Base-by-base conservation (phyloP, 2,329 filamentous ascomycete genomes). In the Davidsoniella neocaledoniae region DNA sequence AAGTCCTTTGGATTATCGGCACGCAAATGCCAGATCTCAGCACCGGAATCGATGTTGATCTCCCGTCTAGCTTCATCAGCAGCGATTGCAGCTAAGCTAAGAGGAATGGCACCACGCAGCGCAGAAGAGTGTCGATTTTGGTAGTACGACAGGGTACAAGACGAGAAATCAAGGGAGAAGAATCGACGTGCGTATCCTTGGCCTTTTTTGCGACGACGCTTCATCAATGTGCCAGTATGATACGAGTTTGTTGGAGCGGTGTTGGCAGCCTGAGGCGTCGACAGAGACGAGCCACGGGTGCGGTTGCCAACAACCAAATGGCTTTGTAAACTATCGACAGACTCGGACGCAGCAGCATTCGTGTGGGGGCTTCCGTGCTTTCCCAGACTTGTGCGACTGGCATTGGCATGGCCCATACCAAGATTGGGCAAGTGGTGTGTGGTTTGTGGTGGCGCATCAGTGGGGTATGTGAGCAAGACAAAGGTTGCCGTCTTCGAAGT, bases 21-120 rank as follows among this genome's bases (percentile, higher is more conserved):
- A 58, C 81, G 81, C 26, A 98, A 70, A 66, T 96, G 91, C 91
- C 91, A 98, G 23, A 98, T 79, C 64, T 98, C 91, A 2, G 91
- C 88, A 1, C 91, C 91, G 0, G 91, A 96, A 62, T 98, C 91
- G 51, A 98, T 91, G 40, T 83, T 94, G 48, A 98, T 94, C 63
- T 96, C 90, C 55, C 87, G 77, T 37, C 84, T 79, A 59, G 84
- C 79, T 62, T 91, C 86, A 60, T 94, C 88, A 6, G 86, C 86
- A 3, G 88, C 85, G 53, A 98, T 83, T 4, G 86, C 91, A 14
- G 91, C 91, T 47, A 98, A 68, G 23, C 86, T 91, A 7, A 98
- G 72, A 0, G 91, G 91, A 47, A 98, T 91, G 6, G 91, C 87
- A 16, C 91, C 91, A 53, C 91, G 79, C 41, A 98, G 70, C 1